These are phyloP conservation scores for Russula compacta DNA, from an alignment of 768 basidiomycete species.

Conservation along the genomic window DNA sequence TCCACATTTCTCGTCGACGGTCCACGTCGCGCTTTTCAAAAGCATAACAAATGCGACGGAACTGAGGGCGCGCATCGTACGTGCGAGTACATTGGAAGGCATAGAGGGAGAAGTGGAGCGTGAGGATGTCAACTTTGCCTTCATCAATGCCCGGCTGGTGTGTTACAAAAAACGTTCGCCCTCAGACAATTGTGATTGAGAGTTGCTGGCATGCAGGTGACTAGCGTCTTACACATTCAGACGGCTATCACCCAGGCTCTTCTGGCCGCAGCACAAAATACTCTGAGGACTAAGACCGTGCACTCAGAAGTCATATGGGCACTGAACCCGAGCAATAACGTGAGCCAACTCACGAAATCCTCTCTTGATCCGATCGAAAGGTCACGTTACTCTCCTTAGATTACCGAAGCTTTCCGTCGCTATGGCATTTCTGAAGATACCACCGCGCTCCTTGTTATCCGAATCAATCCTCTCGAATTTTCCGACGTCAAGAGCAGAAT, in stretches of 20 bases:
- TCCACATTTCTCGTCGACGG: slow-evolving; percentile 41
- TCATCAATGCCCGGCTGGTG: slow-evolving; percentile 80
- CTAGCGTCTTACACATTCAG: slow-evolving; percentile 69
- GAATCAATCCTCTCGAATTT: slow-evolving; percentile 39
- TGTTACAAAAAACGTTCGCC: background rate
- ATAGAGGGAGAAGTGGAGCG: slow-evolving; percentile 57
- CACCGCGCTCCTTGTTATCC: slow-evolving; percentile 61
- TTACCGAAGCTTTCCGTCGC: slow-evolving; percentile 77
- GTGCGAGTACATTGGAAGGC: slow-evolving; percentile 53
- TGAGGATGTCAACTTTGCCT: slow-evolving; percentile 80
- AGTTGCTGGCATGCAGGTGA: slow-evolving; percentile 46
- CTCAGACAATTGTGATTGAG: slow-evolving; percentile 5
- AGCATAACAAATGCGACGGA: slow-evolving; percentile 53
- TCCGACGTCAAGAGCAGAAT: slow-evolving; percentile 44
- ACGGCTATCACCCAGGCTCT: slow-evolving; percentile 79
- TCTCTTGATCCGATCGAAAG: background rate
- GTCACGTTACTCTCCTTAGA: slow-evolving; percentile 37
- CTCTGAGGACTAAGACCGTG: slow-evolving; percentile 72
- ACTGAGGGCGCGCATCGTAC: slow-evolving; percentile 59
- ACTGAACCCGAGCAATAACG: slow-evolving; percentile 83
- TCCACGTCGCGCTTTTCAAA: slow-evolving; percentile 58
- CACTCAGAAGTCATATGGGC: slow-evolving; percentile 90
- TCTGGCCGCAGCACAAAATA: slow-evolving; percentile 49
- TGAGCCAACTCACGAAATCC: slow-evolving; percentile 26
- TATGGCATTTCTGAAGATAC: slow-evolving; percentile 73